phyloP scores from a whole-genome alignment of 192 early-diverging fungal genomes.

The Paraglomus occultum region DNA sequence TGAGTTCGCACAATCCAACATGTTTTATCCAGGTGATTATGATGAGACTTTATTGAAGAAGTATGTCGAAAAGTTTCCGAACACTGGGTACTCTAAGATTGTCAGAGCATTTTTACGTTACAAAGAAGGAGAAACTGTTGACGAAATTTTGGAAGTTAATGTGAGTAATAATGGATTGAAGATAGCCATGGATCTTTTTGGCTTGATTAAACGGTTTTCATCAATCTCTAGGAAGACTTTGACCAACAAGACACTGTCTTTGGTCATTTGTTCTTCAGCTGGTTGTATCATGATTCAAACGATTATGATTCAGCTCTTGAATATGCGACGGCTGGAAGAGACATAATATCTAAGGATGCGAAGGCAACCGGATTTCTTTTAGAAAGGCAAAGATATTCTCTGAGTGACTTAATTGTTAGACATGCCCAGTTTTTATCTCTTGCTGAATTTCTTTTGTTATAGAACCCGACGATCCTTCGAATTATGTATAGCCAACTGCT shows the following conservation, averaged over 20 bases:
- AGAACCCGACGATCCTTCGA: slow-evolving; percentile 54
- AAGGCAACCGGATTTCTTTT: slow-evolving; percentile 34
- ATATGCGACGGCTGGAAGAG: slow-evolving; percentile 45
- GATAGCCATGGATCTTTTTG: slow-evolving; percentile 15
- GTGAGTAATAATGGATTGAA: slow-evolving; percentile 27
- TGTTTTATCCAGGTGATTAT: slow-evolving; percentile 41
- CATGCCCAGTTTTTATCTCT: neutral
- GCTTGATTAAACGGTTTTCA: slow-evolving; percentile 12
- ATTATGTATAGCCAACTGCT: slow-evolving; percentile 58
- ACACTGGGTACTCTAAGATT: slow-evolving; percentile 44
- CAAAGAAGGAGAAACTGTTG: slow-evolving; percentile 30
- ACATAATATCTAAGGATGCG: slow-evolving; percentile 34
- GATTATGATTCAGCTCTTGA: slow-evolving; percentile 55
- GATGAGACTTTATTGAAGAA: slow-evolving; percentile 40
- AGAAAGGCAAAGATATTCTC: slow-evolving; percentile 34
- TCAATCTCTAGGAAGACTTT: slow-evolving; percentile 43
- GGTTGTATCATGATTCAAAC: slow-evolving; percentile 46
- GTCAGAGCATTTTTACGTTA: slow-evolving; percentile 44
- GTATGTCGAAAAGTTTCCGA: slow-evolving; percentile 44
- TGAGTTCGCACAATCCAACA: neutral
- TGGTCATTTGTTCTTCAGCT: slow-evolving; percentile 48
- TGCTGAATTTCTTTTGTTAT: slow-evolving; percentile 10
- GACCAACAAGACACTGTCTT: slow-evolving; percentile 41
- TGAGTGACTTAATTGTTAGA: neutral
- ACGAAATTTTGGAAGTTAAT: slow-evolving; percentile 38